Conservation (phyloP, 805 yeast genomes). For the Tetrapisispora nanseiensis region DNA sequence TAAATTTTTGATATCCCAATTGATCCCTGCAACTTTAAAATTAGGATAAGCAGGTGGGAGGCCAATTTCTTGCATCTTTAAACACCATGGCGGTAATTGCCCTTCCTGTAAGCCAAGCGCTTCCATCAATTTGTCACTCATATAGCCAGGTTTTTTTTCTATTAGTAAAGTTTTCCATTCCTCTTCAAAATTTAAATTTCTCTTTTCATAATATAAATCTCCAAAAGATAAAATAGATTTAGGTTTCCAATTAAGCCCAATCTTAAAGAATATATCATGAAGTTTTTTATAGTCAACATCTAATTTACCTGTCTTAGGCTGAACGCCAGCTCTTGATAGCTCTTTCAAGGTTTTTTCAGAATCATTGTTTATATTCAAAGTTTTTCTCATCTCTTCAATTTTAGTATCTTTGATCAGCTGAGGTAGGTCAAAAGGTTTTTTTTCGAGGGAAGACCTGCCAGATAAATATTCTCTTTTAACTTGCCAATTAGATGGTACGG, state of each 20-base stretch:
- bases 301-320: constrained; percentile 76
- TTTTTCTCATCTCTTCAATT: constrained; percentile 74
- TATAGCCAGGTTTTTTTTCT: constrained; percentile 52
- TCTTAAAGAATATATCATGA: constrained; percentile 78
- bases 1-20: constrained; percentile 34
- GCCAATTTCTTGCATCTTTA: constrained; percentile 58
- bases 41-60: constrained; percentile 77
- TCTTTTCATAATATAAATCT: constrained; percentile 70
- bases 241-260: constrained; percentile 59
- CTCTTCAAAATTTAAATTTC: constrained; percentile 43
- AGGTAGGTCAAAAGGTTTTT: constrained; percentile 69
- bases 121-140: constrained; percentile 49
- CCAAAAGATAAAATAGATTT: constrained; percentile 52
- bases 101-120: constrained; percentile 61
- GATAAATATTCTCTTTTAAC: constrained; percentile 65
- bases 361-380: constrained; percentile 13
- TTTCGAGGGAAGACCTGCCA: constrained; percentile 54
- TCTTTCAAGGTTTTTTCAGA: constrained; percentile 54
- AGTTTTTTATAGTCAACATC: constrained; percentile 79
- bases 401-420: constrained; percentile 73
- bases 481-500: constrained; percentile 82
- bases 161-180: constrained; percentile 26
- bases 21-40: constrained; percentile 46
- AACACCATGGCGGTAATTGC: constrained; percentile 70
- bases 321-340: constrained; percentile 71